Base-by-base conservation (phyloP, 371 early-diverging fungal genomes). In the Catenaria anguillulae region DNA sequence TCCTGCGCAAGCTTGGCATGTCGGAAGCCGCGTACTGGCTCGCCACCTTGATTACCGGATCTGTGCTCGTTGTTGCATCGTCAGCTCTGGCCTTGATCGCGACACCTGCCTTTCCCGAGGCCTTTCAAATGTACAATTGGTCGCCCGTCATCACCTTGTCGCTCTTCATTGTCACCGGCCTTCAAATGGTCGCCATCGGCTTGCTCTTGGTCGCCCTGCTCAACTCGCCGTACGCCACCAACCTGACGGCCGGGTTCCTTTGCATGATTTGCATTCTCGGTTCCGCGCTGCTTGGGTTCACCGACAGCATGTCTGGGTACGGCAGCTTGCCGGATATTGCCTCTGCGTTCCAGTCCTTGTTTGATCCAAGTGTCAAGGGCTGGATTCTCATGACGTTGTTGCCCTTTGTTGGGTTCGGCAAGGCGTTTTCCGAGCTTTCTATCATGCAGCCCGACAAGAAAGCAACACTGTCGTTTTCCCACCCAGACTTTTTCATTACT, bases 1-100 rank as follows among this genome's bases (percentile, higher is more conserved):
- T 50, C 29, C 52, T 50, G 15, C 52, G 52, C 10, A 50, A 50
- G 52, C 52, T 50, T 10, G 52, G 52, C 52, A 50, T 50, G 52
- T 29, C 29, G 15, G 52, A 50, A 31, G 10, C 52, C 13, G 52
- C 52, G 15, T 50, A 50, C 52, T 50, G 52, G 52, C 29, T 50
- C 29, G 26, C 52, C 15, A 50, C 8, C 29, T 29, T 50, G 13
- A 10, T 50, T 31, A 50, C 52, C 4, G 29, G 13, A 13, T 26
- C 23, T 8, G 15, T 29, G 15, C 10, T 50, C 15, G 26, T 24
- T 31, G 31, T 19, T 13, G 33, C 29, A 13, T 8, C 52, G 29
- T 8, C 52, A 17, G 29, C 31, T 13, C 10, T 50, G 15, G 8
- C 52, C 15, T 12, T 50, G 29, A 15, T 50, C 31, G 52, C 52